Evolutionary conservation across 495 filamentous ascomycete genomes (phyloP), one percentile per base, ranked within the genome.

Genomic region (Daldinia caldariorum): DNA sequence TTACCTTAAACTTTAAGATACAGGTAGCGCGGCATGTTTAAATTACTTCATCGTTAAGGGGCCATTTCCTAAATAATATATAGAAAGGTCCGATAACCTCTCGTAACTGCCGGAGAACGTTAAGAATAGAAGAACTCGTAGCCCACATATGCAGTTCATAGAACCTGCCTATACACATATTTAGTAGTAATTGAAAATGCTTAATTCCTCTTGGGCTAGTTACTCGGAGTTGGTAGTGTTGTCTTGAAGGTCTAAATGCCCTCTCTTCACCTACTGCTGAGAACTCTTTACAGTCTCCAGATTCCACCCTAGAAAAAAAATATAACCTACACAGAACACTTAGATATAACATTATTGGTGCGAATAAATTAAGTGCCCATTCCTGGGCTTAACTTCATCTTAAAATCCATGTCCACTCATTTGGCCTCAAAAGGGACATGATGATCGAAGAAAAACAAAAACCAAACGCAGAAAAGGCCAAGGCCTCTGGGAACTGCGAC

Each of bases 341-440:
- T 72, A 72, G 51, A 71, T 68, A 60, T 53, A 67, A 64, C 47
- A 51, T 16, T 22, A 50, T 43, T 55, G 16, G 39, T 53, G 18
- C 55, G 22, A 53, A 68, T 68, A 56, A 45, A 26, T 18, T 37
- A 55, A 50, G 34, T 60, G 63, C 60, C 60, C 62, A 26, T 64
- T 29, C 38, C 43, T 61, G 60, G 69, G 64, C 34, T 22, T 31
- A 57, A 43, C 34, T 8, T 37, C 20, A 45, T 50, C 32, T 38
- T 56, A 29, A n/a, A 34, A 67, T 51, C 22, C 7, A n/a, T 8
- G 3, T 55, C 43, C 31, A 35, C 22, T 26, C 54, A 26, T 53
- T 35, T 53, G 39, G 18, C 29, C 50, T 73, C 13, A 66, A 76
- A 58, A 69, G 72, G 53, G 60, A 62, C 62, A 66, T 49, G n/a